Percentiles rank a stretch among this genome's conserved stretches.
phyloP scores from a whole-genome alignment of 768 basidiomycete species.

The Leucocoprinus leucothites region DNA sequence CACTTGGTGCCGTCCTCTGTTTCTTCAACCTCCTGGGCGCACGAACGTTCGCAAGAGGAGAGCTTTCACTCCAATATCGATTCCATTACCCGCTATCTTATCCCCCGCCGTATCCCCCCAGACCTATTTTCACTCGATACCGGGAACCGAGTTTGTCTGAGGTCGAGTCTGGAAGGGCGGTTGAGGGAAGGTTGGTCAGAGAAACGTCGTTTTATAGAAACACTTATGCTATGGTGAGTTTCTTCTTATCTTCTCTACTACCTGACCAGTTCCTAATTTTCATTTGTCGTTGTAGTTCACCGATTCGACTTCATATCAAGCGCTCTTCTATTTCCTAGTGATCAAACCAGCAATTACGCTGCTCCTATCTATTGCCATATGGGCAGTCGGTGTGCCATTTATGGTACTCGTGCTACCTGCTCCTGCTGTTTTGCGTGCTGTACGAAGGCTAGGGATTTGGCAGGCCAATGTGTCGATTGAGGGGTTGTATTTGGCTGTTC shows the following conservation, averaged over 20 bases:
- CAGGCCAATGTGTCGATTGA: constrained; percentile 83
- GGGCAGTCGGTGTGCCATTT: constrained; percentile 55
- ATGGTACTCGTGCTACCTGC: constrained; percentile 63
- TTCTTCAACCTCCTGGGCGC: constrained; percentile 78
- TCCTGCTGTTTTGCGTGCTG: constrained; percentile 62
- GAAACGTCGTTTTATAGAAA: constrained; percentile 82
- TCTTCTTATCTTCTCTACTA: constrained; percentile 18
- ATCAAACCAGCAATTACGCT: constrained; percentile 82
- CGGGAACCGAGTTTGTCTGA: constrained; percentile 48
- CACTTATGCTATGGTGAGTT: constrained; percentile 64
- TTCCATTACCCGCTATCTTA: constrained; percentile 71
- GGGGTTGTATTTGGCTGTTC: constrained; percentile 41
- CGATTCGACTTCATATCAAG: constrained; percentile 79
- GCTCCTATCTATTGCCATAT: constrained; percentile 50
- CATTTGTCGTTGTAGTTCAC: constrained; percentile 52
- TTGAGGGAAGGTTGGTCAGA: constrained; percentile 29
- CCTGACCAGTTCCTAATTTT: neutral
- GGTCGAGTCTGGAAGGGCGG: constrained; percentile 39
- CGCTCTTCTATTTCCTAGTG: constrained; percentile 85
- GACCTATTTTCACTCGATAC: constrained; percentile 70
- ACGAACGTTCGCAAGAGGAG: constrained; percentile 64
- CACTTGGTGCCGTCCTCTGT: constrained; percentile 73
- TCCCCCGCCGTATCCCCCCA: constrained; percentile 60
- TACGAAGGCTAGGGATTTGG: constrained; percentile 71
- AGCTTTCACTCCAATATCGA: constrained; percentile 66